A percentile compares a stretch with the other conserved stretches of the same genome.
These are phyloP conservation scores for Emiliania huxleyi DNA, from an alignment of 78 protist genomes.

Conservation along the genomic window DNA sequence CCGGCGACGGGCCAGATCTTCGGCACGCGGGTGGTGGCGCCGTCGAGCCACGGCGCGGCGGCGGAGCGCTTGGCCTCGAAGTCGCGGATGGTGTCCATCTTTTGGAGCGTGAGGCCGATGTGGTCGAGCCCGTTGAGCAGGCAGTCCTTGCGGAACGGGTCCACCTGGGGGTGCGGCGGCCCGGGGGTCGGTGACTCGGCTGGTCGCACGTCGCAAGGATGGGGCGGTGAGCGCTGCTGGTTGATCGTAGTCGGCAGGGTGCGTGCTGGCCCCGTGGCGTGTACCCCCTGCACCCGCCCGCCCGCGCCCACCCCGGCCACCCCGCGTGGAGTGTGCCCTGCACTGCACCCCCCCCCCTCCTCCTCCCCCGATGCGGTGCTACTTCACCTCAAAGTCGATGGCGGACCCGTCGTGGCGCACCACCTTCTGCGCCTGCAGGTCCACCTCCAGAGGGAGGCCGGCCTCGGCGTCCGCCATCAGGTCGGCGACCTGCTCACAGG, in stretches of 20 bases:
- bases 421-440: slow-evolving; percentile 29
- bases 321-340: no score
- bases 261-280: no score
- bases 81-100: slow-evolving; percentile 19
- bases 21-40: slow-evolving; percentile 15
- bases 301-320: no score
- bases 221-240: no score
- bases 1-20: neutral
- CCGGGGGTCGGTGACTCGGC: no score
- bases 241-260: no score
- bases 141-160: slow-evolving; percentile 52
- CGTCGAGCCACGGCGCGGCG: neutral
- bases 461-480: slow-evolving; percentile 13
- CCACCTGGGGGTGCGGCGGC: no score
- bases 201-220: no score
- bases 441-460: neutral
- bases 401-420: neutral
- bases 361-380: no score
- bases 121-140: slow-evolving; percentile 65
- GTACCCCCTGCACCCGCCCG: no score
- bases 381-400: slow-evolving; percentile 1
- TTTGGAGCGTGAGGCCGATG: slow-evolving; percentile 62
- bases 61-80: slow-evolving; percentile 16
- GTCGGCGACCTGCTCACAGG: slow-evolving; percentile 3
- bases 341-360: no score